Conservation (phyloP, 1,284 basidiomycete species). For the Ceratobasidium sp. region DNA sequence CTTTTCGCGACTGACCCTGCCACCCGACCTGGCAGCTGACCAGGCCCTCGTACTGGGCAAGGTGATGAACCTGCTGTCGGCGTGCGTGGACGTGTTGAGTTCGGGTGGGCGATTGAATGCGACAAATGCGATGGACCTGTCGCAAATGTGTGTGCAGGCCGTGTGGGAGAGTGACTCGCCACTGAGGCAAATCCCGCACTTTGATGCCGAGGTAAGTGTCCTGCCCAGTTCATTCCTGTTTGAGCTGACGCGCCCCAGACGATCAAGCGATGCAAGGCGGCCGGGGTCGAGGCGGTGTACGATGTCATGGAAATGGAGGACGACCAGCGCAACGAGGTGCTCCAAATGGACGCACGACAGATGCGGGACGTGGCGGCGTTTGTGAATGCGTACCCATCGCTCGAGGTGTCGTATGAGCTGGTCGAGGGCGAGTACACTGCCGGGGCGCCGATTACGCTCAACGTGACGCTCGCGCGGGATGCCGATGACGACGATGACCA, state of each 20-base stretch:
- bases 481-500: conserved; percentile 81
- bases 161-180: conserved; percentile 97
- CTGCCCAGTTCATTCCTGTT: not conserved
- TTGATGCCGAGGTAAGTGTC: conserved; percentile 75
- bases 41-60: conserved; percentile 88
- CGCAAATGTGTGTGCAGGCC: conserved; percentile 99
- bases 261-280: conserved; percentile 83
- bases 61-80: conserved; percentile 86
- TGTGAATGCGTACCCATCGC: conserved; percentile 91
- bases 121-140: conserved; percentile 96
- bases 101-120: conserved; percentile 95
- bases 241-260: conserved; percentile 55
- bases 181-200: conserved; percentile 94
- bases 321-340: conserved; percentile 77
- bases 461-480: conserved; percentile 81
- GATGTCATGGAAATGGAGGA: conserved; percentile 98
- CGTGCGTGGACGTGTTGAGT: conserved; percentile 98
- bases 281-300: conserved; percentile 84
- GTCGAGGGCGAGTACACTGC: conserved; percentile 82
- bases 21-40: conserved; percentile 92
- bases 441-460: conserved; percentile 80
- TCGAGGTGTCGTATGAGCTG: conserved; percentile 86
- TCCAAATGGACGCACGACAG: conserved; percentile 86
- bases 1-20: conserved; percentile 90
- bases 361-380: conserved; percentile 92